Evolutionary conservation across 495 filamentous ascomycete genomes (phyloP).

Genomic region (Paragyromitra xinjiangensis): DNA sequence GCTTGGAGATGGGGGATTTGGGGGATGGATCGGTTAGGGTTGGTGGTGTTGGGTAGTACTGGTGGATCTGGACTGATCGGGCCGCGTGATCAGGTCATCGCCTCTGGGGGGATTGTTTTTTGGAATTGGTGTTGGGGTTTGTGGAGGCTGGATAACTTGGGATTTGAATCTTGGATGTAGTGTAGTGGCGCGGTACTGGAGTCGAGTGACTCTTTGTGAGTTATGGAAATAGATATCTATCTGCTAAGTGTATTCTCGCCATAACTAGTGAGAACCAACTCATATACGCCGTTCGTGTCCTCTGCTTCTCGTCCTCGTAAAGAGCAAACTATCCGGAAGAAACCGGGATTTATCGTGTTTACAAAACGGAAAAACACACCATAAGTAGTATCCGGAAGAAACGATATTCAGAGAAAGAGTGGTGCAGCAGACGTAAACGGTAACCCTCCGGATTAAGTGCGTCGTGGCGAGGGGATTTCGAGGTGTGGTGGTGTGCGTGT

Average conservation of each 20-base stretch:
- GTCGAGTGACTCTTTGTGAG: conserved; percentile 20
- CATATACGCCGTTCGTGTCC: not conserved
- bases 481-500: not conserved
- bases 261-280: not conserved
- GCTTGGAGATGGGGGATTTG: no score
- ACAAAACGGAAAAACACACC: not conserved
- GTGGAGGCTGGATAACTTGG: not conserved
- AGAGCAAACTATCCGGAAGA: not conserved
- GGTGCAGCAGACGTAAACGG: not conserved
- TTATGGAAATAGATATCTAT: not conserved
- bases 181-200: not conserved
- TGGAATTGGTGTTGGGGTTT: not conserved
- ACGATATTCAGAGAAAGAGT: not conserved
- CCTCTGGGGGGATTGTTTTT: no score
- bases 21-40: no score
- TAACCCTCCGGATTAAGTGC: not conserved
- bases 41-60: no score
- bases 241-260: not conserved
- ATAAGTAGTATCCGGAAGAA: not conserved
- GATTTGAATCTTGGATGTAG: not conserved
- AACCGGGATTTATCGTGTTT: conserved; percentile 4
- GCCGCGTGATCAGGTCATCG: no score
- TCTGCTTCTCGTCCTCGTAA: not conserved
- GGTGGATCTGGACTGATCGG: no score
- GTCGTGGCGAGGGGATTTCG: not conserved